Evolutionary conservation across 306 rosid genomes (phyloP).

Genomic region (Pyrus communis): DNA sequence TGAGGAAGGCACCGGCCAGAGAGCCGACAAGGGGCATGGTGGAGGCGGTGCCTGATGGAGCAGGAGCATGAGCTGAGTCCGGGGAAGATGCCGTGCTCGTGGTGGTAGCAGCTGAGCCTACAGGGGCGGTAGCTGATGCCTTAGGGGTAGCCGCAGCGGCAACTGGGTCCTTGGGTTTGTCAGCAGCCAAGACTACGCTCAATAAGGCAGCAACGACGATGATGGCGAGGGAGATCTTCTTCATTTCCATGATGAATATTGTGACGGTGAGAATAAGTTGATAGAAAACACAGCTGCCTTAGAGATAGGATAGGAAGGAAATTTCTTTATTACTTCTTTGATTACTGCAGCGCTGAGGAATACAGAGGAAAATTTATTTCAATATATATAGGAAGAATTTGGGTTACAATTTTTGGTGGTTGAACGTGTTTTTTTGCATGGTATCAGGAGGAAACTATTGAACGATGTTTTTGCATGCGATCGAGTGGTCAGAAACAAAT

Average conservation of each 20-base stretch:
- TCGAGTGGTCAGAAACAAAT: not conserved
- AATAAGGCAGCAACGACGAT: not conserved
- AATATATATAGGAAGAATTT: not conserved
- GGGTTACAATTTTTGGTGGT: not conserved
- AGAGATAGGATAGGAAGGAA: not conserved
- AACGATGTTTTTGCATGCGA: not conserved
- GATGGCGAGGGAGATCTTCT: constrained; percentile 6
- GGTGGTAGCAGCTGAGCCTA: not conserved
- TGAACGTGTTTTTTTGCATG: not conserved
- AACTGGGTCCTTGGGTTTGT: not conserved
- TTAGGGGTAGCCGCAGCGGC: not conserved
- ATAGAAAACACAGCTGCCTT: not conserved
- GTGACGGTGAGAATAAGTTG: not conserved
- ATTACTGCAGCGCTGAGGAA: not conserved
- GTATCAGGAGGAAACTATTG: not conserved
- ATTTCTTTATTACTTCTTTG: not conserved
- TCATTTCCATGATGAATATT: constrained; percentile 7
- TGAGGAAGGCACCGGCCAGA: not conserved
- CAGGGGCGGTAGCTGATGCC: not conserved
- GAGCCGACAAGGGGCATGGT: not conserved
- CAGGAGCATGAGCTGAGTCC: constrained; percentile 1
- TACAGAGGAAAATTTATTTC: not conserved
- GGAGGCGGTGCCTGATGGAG: not conserved
- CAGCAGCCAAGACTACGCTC: not conserved
- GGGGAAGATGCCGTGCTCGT: not conserved